Percentiles rank a stretch among this genome's conserved stretches.
Conservation (phyloP, 176 grass and related monocot genomes). For the Eleusine coracana region DNA sequence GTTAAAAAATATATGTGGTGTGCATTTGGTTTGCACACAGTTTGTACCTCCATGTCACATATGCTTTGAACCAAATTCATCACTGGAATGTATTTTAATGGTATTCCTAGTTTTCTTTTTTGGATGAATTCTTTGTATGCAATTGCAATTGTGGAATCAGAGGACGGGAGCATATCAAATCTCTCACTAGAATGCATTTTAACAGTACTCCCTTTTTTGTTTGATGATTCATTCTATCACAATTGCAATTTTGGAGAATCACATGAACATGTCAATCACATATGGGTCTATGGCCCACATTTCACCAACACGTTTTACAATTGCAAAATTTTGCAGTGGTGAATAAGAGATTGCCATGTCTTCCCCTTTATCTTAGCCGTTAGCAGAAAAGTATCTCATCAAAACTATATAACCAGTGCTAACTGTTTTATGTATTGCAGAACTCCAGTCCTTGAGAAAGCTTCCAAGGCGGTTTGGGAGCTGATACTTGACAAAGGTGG, state of each 20-base stretch:
- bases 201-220: neutral
- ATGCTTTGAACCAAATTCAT: neutral
- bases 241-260: neutral
- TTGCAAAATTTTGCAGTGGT: neutral
- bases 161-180: constrained; percentile 4
- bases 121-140: neutral
- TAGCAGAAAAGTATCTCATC: neutral
- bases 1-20: neutral
- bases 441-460: constrained; percentile 94
- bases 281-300: neutral
- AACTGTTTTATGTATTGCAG: constrained; percentile 56
- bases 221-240: neutral
- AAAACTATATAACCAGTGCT: neutral
- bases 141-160: neutral
- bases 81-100: neutral
- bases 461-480: constrained; percentile 90
- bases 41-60: neutral
- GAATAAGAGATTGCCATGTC: neutral
- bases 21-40: neutral
- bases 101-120: neutral
- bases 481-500: constrained; percentile 72
- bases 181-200: constrained; percentile 8
- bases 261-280: neutral
- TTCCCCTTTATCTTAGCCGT: neutral
- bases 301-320: neutral